Conservation (phyloP, 2,329 filamentous ascomycete genomes). For the Cladorrhinum sp. region DNA sequence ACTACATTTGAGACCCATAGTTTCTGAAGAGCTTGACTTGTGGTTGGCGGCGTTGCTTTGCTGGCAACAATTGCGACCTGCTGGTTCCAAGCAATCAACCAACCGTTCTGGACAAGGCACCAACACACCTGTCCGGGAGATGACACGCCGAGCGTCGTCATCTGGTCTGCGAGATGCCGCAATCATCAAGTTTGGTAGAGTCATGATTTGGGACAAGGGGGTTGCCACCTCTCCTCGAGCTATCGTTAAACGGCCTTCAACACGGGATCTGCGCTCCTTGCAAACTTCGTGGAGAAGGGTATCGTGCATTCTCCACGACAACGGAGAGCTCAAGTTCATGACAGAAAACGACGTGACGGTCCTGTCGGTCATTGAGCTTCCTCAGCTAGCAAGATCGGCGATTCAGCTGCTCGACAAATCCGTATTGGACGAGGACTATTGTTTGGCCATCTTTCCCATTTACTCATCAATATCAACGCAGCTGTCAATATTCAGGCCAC, state of each 20-base stretch:
- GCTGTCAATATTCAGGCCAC: constrained; percentile 75
- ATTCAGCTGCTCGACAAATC: constrained; percentile 88
- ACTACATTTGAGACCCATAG: constrained; percentile 62
- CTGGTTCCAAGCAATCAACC: constrained; percentile 52
- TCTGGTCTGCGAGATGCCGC: constrained; percentile 60
- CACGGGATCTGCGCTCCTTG: constrained; percentile 51
- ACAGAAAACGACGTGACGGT: constrained; percentile 79
- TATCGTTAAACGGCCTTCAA: constrained; percentile 56
- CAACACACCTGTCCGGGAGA: constrained; percentile 40
- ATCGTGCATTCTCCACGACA: constrained; percentile 90
- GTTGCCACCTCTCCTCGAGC: constrained; percentile 51
- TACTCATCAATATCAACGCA: constrained; percentile 74
- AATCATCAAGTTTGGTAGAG: constrained; percentile 93
- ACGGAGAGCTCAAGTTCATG: constrained; percentile 88
- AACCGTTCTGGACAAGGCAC: constrained; percentile 37
- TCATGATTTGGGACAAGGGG: constrained; percentile 87
- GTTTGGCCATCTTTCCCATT: constrained; percentile 91
- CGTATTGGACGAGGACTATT: constrained; percentile 88
- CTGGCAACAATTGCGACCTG: constrained; percentile 72
- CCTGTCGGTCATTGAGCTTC: constrained; percentile 79
- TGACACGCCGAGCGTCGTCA: constrained; percentile 42
- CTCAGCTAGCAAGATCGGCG: constrained; percentile 83
- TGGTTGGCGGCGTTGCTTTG: constrained; percentile 79
- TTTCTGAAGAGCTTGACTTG: constrained; percentile 65
- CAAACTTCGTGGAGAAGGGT: constrained; percentile 77